phyloP scores from a whole-genome alignment of 148 eudicot species.

The Pharnaceum exiguum region DNA sequence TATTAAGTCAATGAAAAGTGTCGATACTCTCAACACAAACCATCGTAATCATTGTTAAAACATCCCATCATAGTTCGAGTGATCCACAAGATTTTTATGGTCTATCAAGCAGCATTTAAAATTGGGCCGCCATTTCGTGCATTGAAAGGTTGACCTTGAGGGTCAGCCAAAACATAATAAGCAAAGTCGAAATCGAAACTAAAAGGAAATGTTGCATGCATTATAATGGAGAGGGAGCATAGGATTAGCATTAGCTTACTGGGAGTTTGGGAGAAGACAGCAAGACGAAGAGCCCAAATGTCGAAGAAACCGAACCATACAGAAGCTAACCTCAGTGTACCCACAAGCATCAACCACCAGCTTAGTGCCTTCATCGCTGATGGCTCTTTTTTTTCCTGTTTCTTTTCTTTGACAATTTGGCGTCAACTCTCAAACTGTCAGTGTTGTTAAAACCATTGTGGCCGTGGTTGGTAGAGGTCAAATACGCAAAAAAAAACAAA shows the following conservation, averaged over 20 bases:
- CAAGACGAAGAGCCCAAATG: slow-evolving; percentile 92
- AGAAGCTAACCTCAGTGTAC: slow-evolving; percentile 71
- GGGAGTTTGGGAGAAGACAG: slow-evolving; percentile 75
- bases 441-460: too few species aligned
- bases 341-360: slow-evolving; percentile 86
- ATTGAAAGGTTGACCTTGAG: too few species aligned
- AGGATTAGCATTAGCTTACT: too few species aligned
- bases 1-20: slow-evolving; percentile 14
- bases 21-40: slow-evolving; percentile 4
- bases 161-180: neutral
- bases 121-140: slow-evolving; percentile 15
- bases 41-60: slow-evolving; percentile 7
- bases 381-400: neutral
- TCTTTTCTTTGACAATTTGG: neutral
- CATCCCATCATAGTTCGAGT: slow-evolving; percentile 1
- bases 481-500: too few species aligned
- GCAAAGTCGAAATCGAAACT: too few species aligned
- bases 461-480: too few species aligned
- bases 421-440: too few species aligned
- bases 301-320: slow-evolving; percentile 98
- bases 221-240: neutral
- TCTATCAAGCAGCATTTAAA: too few species aligned
- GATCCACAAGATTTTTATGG: too few species aligned
- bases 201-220: neutral
- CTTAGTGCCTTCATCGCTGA: slow-evolving; percentile 70